Conservation (phyloP, 495 filamentous ascomycete species). For the Jackrogersella minutella region DNA sequence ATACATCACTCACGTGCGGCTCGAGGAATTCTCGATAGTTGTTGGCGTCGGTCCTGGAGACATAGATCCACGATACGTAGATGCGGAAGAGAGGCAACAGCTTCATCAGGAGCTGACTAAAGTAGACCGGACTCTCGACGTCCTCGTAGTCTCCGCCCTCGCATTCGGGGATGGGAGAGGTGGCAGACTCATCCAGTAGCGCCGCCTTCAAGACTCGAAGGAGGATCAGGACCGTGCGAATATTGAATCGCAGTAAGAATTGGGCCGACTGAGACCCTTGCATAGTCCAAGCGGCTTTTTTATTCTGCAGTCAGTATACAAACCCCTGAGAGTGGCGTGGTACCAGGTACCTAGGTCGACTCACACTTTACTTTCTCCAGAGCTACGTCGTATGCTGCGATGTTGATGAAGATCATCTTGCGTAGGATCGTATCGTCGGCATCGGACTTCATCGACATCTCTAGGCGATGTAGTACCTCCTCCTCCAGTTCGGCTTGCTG, state of each 20-base stretch:
- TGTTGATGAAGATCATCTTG: constrained; percentile 85
- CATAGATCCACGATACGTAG: constrained; percentile 56
- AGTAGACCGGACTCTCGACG: constrained; percentile 35
- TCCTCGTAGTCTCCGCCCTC: constrained; percentile 8
- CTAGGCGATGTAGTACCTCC: constrained; percentile 80
- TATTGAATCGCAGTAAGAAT: constrained; percentile 81
- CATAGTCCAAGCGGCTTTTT: constrained; percentile 47
- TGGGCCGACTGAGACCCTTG: constrained; percentile 64
- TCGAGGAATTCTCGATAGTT: constrained; percentile 52
- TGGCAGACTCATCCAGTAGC: constrained; percentile 59
- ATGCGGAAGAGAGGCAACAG: constrained; percentile 52
- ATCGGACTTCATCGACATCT: constrained; percentile 70
- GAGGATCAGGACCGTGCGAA: constrained; percentile 80
- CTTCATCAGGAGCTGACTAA: constrained; percentile 36
- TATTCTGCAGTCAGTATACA: constrained; percentile 40
- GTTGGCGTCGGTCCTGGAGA: constrained; percentile 46
- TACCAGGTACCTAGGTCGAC: constrained; percentile 28
- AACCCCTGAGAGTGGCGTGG: neutral
- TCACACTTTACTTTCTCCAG: constrained; percentile 67
- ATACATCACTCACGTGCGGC: constrained; percentile 52
- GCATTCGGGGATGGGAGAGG: constrained; percentile 4
- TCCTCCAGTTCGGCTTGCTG: constrained; percentile 85
- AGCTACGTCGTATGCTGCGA: constrained; percentile 80
- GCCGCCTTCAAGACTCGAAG: constrained; percentile 75
- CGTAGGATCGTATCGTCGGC: constrained; percentile 69